Evolutionary conservation across 1,139 yeast species (phyloP), one percentile per base, ranked within the genome.

Genomic region (Nakaseomyces sp.): DNA sequence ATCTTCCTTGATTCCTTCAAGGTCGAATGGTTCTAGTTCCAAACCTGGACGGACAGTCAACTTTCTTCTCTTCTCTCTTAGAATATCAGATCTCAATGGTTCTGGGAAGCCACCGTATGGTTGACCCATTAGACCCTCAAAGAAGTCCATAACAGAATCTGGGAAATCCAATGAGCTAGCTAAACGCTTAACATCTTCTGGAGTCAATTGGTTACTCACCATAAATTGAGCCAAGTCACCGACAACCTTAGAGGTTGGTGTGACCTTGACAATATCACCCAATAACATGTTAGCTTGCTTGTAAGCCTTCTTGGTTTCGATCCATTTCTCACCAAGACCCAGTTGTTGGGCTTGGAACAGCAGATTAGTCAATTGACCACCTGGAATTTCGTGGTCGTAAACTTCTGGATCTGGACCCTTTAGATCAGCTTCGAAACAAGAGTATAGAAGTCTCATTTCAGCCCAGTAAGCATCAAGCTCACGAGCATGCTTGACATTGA

Each of bases 71-170:
- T 88, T 89, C 58, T 85, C 85, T 63, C 77, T 77, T 63, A 91
- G 78, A 51, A 91, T 77, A 64, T 89, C 85, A 40, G 95, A 73
- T 71, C 98, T 81, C 67, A 91, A 74, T 40, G 99, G 98, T 70
- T 91, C 99, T 45, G 98, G 98, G 94, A 93, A 91, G 8, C 99
- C 99, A 55, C 98, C 98, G 64, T 86, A 88, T 57, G 99, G 99
- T 58, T 91, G 91, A 63, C 99, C 99, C 88, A 93, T 91, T 63
- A 91, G 76, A 57, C 99, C 99, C 72, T 93, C 96, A 78, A 91
- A 88, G 75, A 91, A 91, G 70, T 93, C 98, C 63, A 91, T 76
- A 29, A 91, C 96, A 15, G 97, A 89, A 61, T 83, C 96, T 48
- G 99, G 99, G 94, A 91, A 89, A 68, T 91, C 97, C 59, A 91